A percentile compares a stretch with the other conserved stretches of the same genome.
phyloP scores from a whole-genome alignment of 805 yeast genomes.

The Candida golubevii region DNA sequence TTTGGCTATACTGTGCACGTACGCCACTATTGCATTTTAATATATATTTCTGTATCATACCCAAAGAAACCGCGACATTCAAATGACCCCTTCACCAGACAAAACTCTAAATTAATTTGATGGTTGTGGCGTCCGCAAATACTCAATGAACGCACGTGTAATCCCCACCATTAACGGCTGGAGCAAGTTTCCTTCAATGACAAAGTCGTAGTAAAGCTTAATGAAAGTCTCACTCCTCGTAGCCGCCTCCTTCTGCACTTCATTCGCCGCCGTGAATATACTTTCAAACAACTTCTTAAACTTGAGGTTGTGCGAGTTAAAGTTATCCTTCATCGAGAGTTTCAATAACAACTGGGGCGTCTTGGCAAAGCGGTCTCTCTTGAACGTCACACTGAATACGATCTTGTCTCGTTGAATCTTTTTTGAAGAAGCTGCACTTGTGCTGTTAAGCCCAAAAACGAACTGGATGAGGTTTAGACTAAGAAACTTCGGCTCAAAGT shows the following conservation, averaged over 20 bases:
- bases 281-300: slow-evolving; percentile 35
- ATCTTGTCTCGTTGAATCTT: slow-evolving; percentile 35
- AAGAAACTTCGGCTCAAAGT: slow-evolving; percentile 29
- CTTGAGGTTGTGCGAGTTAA: slow-evolving; percentile 33
- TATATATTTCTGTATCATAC: no score
- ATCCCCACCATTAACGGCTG: slow-evolving; percentile 30
- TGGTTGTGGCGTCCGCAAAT: background rate
- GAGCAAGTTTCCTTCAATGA: slow-evolving; percentile 24
- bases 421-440: slow-evolving; percentile 24
- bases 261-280: slow-evolving; percentile 14
- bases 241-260: slow-evolving; percentile 8
- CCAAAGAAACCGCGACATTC: no score
- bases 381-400: slow-evolving; percentile 24
- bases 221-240: slow-evolving; percentile 15
- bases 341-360: slow-evolving; percentile 19
- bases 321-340: slow-evolving; percentile 35
- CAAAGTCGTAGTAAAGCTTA: slow-evolving; percentile 39
- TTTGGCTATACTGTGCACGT: slow-evolving; percentile 21
- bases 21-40: slow-evolving; percentile 14
- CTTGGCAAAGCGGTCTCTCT: slow-evolving; percentile 28
- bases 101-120: background rate
- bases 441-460: slow-evolving; percentile 27
- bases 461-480: slow-evolving; percentile 31
- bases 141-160: slow-evolving; percentile 23
- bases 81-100: background rate